Evolutionary conservation across 208 protist species (phyloP).

Genomic region (Acanthamoeba lenticulata): DNA sequence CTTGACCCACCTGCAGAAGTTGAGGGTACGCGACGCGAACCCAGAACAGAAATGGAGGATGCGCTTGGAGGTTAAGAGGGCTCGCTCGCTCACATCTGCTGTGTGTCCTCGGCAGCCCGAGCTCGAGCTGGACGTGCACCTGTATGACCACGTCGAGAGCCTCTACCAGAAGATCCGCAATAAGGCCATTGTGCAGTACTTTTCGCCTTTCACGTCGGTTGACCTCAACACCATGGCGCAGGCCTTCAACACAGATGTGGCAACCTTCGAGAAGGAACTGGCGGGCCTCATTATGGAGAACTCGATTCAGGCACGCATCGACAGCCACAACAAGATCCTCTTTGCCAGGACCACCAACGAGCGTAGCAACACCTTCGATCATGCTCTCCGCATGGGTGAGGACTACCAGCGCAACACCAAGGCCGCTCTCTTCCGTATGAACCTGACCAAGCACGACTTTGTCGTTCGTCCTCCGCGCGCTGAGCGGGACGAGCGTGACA

Average conservation of each 20-base stretch:
- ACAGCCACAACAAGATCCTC: slow-evolving; percentile 87
- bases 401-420: slow-evolving; percentile 77
- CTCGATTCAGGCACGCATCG: slow-evolving; percentile 88
- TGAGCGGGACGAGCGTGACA: not conserved
- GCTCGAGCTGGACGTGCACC: slow-evolving; percentile 85
- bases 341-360: slow-evolving; percentile 81
- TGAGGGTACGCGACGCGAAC: too few relatives aligned
- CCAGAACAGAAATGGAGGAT: too few relatives aligned
- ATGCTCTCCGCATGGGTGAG: slow-evolving; percentile 78
- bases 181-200: slow-evolving; percentile 85
- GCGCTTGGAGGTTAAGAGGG: too few relatives aligned
- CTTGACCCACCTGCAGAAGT: slow-evolving; percentile 77
- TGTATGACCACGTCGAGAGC: slow-evolving; percentile 82
- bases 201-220: slow-evolving; percentile 86
- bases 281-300: slow-evolving; percentile 86
- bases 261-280: slow-evolving; percentile 85
- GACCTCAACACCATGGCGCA: slow-evolving; percentile 87
- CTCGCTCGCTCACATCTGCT: not conserved
- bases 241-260: slow-evolving; percentile 85
- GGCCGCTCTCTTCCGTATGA: slow-evolving; percentile 79
- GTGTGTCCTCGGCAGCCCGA: slow-evolving; percentile 21
- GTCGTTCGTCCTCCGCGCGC: slow-evolving; percentile 48
- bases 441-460: slow-evolving; percentile 78
- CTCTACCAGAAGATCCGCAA: slow-evolving; percentile 82
- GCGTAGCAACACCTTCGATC: slow-evolving; percentile 82